Base-by-base conservation (phyloP, 2,329 filamentous ascomycete species). In the Aspergillus uvarum region DNA sequence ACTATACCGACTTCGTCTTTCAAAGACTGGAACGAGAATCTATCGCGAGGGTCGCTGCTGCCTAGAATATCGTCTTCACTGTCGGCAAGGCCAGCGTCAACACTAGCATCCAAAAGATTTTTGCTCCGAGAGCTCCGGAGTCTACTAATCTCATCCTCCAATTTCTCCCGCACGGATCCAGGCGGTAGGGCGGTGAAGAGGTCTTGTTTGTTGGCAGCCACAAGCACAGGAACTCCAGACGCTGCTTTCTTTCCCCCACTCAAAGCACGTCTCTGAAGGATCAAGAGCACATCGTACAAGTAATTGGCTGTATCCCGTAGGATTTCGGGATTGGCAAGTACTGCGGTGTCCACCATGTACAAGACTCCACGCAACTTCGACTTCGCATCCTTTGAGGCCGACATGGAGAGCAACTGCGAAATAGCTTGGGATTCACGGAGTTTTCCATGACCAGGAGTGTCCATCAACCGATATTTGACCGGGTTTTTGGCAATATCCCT, bases 391-490 rank as follows among this genome's bases (percentile, higher is more conserved):
- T 74, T 75, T 7, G 72, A 67, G 6, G 58, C 51, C 14, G 69
- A 61, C 71, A 74, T 75, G 19, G 68, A 62, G 19, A 69, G 64
- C 38, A 79, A 69, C 53, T 74, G 72, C 21, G 80, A 71, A 54
- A 81, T 73, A 21, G 76, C 75, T 60, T 87, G 78, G 14, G 80
- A 81, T 68, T 87, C 84, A 62, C 95, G 91, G 60, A 99, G 86
- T 79, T 99, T 99, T 69, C 92, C 92, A 79, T 99, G 95, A 44
- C 95, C 95, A 0, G 95, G 95, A 0, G 94, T 98, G 79, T 99
- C 95, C 56, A 69, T 74, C 14, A 81, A 56, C 5, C 72, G 66
- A 62, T 80, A 81, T 32, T 67, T 70, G 54, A 74, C 67, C 16
- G 72, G 73, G 47, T 76, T 75, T 21, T 68, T 70, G 19, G 72